Evolutionary conservation across 257 asterid species (phyloP).

Genomic region (Ophiorrhiza pumila): DNA sequence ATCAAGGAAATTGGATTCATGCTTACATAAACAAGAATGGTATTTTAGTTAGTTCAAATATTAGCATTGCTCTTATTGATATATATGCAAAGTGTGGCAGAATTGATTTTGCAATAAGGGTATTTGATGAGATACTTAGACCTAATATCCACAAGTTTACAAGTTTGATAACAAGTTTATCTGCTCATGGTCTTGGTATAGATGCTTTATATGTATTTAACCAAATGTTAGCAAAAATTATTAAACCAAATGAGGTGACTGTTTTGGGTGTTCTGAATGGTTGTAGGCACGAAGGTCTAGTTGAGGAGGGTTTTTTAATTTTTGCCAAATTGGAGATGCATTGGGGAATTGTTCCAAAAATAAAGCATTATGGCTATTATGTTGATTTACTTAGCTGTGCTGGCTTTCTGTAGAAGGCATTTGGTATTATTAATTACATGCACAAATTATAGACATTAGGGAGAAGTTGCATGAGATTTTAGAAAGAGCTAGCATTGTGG

Average conservation of each 20-base stretch:
- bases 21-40: too few relatives aligned
- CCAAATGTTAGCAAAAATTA: slow-evolving; percentile 52
- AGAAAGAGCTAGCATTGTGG: slow-evolving; percentile 36
- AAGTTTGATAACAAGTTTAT: too few relatives aligned
- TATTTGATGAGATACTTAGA: too few relatives aligned
- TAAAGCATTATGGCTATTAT: slow-evolving; percentile 79
- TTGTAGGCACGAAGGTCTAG: slow-evolving; percentile 86
- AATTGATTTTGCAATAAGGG: too few relatives aligned
- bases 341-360: too few relatives aligned
- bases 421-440: slow-evolving; percentile 53
- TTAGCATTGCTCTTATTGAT: too few relatives aligned
- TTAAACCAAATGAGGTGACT: slow-evolving; percentile 60
- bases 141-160: too few relatives aligned
- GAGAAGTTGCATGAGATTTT: slow-evolving; percentile 42
- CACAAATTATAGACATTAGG: slow-evolving; percentile 43
- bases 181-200: slow-evolving; percentile 66
- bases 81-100: slow-evolving; percentile 90
- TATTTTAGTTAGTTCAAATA: too few relatives aligned
- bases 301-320: slow-evolving; percentile 55
- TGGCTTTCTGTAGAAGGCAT: slow-evolving; percentile 73
- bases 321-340: slow-evolving; percentile 59
- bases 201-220: slow-evolving; percentile 50
- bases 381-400: slow-evolving; percentile 81
- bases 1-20: too few relatives aligned
- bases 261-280: slow-evolving; percentile 64